A percentile compares a stretch with the other conserved stretches of the same genome.
phyloP scores from a whole-genome alignment of 768 basidiomycete species.

The Mycena galopus region DNA sequence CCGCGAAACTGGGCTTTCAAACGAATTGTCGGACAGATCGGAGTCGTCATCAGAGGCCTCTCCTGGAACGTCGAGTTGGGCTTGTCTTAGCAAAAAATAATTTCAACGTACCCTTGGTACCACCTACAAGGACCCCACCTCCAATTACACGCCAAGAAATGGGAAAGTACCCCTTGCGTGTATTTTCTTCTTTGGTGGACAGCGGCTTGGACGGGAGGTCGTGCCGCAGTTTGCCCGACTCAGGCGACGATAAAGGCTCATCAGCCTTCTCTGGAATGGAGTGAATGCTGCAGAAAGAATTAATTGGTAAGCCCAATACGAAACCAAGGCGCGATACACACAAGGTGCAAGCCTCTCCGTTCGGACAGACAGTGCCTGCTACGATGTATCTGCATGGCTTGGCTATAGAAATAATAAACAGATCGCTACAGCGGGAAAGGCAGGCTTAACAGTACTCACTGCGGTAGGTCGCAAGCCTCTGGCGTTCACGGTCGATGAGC shows the following conservation, averaged over 20 bases:
- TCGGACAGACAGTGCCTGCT: constrained; percentile 61
- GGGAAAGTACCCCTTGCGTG: constrained; percentile 68
- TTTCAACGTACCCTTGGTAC: constrained; percentile 13
- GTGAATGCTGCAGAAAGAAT: constrained; percentile 57
- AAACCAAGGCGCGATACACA: constrained; percentile 46
- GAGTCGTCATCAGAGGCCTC: constrained; percentile 5
- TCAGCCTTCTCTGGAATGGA: constrained; percentile 41
- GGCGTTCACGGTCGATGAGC: constrained; percentile 5
- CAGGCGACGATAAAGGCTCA: neutral
- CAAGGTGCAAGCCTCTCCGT: constrained; percentile 72
- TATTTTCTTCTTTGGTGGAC: constrained; percentile 49
- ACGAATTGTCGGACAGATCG: constrained; percentile 17
- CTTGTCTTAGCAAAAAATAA: neutral
- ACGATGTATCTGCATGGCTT: constrained; percentile 73
- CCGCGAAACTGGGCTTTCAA: constrained; percentile 3
- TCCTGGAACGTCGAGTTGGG: neutral
- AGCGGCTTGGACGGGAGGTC: constrained; percentile 39
- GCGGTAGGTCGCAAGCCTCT: constrained; percentile 18
- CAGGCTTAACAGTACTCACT: constrained; percentile 11
- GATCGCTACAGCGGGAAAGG: neutral
- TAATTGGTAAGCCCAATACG: constrained; percentile 1
- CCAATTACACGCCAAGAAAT: constrained; percentile 84
- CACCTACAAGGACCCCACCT: constrained; percentile 78
- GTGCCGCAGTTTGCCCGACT: constrained; percentile 13
- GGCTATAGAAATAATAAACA: constrained; percentile 51